Evolutionary conservation across 495 filamentous ascomycete species (phyloP).

Genomic region (Penicillium steckii): DNA sequence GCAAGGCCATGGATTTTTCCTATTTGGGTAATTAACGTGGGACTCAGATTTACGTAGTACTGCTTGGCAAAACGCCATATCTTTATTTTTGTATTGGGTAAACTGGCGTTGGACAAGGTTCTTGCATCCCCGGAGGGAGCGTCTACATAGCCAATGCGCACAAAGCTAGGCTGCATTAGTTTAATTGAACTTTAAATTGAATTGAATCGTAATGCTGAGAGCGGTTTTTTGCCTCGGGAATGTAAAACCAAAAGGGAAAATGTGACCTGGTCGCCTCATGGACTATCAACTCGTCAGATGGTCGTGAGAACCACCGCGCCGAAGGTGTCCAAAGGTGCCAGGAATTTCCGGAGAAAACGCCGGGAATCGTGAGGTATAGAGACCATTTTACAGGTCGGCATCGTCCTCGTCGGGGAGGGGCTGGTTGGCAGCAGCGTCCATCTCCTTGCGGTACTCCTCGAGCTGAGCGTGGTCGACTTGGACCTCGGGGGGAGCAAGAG

Average conservation of each 20-base stretch:
- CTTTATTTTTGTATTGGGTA: too few relatives aligned
- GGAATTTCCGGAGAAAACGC: constrained; percentile 14
- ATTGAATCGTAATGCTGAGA: constrained; percentile 44
- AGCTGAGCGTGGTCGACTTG: constrained; percentile 80
- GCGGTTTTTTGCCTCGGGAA: constrained; percentile 19
- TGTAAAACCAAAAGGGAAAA: constrained; percentile 15
- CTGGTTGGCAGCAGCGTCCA: constrained; percentile 74
- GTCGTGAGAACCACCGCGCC: constrained; percentile 2
- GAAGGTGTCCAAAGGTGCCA: constrained; percentile 5
- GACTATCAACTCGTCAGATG: constrained; percentile 8
- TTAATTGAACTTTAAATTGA: too few relatives aligned
- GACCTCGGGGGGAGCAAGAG: constrained; percentile 90
- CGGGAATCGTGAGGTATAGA: constrained; percentile 9
- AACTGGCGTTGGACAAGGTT: too few relatives aligned
- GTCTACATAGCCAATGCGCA: too few relatives aligned
- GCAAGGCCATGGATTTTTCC: too few relatives aligned
- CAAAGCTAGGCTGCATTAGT: too few relatives aligned
- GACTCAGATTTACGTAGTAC: too few relatives aligned
- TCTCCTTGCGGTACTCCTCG: constrained; percentile 81
- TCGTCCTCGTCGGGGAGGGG: constrained; percentile 97
- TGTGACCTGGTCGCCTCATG: constrained; percentile 15
- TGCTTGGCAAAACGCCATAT: too few relatives aligned
- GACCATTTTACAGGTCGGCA: constrained; percentile 60
- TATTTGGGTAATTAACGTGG: too few relatives aligned
- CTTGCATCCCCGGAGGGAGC: too few relatives aligned